phyloP scores from a whole-genome alignment of 495 filamentous ascomycete species.

The Penicillium crystallinum region DNA sequence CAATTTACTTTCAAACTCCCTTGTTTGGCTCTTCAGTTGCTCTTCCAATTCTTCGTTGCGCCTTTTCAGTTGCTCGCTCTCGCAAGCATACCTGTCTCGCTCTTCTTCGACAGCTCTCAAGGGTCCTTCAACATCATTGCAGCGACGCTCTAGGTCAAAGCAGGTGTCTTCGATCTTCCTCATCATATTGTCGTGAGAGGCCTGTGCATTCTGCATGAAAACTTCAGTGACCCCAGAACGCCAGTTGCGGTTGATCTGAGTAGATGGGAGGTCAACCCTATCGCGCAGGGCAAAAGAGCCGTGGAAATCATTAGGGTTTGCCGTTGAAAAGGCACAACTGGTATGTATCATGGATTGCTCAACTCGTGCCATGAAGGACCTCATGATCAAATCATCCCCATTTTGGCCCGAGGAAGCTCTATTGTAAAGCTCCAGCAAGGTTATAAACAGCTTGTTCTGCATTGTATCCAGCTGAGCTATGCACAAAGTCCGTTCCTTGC shows the following conservation, averaged over 20 bases:
- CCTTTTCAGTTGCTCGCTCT: constrained; percentile 23
- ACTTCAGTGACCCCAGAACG: constrained; percentile 33
- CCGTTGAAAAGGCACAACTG: constrained; percentile 18
- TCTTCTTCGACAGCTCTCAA: constrained; percentile 41
- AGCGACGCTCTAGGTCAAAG: constrained; percentile 51
- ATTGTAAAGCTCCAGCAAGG: constrained; percentile 27
- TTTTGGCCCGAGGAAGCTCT: constrained; percentile 13
- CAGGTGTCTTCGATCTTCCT: constrained; percentile 47
- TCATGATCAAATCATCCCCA: constrained; percentile 10
- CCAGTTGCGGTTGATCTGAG: constrained; percentile 38
- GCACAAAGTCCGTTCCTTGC: constrained; percentile 20
- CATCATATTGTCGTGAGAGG: constrained; percentile 38
- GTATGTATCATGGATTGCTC: constrained; percentile 4
- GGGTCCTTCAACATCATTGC: constrained; percentile 45
- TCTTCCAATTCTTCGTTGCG: constrained; percentile 19
- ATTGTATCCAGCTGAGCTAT: constrained; percentile 9
- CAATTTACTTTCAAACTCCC: constrained; percentile 22
- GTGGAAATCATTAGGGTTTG: constrained; percentile 10
- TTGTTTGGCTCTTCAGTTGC: constrained; percentile 7
- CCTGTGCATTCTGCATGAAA: constrained; percentile 29
- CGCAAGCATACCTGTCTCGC: constrained; percentile 29
- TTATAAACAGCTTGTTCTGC: constrained; percentile 30
- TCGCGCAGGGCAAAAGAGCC: constrained; percentile 6
- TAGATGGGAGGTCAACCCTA: constrained; percentile 3
- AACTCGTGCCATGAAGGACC: constrained; percentile 13